A percentile compares a stretch with the other conserved stretches of the same genome.
Evolutionary conservation across 805 yeast species (phyloP).

Genomic region (Metschnikowia arizonensis): DNA sequence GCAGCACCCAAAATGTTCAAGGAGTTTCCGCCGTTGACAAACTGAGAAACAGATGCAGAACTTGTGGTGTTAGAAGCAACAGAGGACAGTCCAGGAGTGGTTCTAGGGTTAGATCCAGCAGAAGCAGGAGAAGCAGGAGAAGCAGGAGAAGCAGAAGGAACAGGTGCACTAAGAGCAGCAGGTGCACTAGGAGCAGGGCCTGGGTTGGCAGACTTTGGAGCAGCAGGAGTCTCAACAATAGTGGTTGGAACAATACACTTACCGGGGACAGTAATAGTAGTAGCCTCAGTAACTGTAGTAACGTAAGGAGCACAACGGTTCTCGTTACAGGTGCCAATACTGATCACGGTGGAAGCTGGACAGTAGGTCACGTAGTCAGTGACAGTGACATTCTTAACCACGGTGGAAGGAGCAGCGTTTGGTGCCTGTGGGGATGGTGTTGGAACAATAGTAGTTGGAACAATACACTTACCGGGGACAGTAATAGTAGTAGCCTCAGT

Average conservation of each 20-base stretch:
- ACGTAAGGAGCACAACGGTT: slow-evolving; percentile 23
- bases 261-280: slow-evolving; percentile 33
- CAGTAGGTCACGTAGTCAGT: slow-evolving; percentile 39
- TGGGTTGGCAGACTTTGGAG: not conserved
- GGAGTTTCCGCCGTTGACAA: slow-evolving; percentile 17
- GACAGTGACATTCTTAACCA: slow-evolving; percentile 19
- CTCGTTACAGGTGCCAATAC: slow-evolving; percentile 31
- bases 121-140: not conserved
- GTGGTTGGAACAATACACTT: slow-evolving; percentile 26
- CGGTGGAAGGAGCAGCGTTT: too few species aligned
- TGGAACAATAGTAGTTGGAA: slow-evolving; percentile 20
- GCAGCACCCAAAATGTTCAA: slow-evolving; percentile 9
- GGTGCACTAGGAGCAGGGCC: too few species aligned
- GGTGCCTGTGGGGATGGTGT: not conserved
- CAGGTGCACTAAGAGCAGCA: slow-evolving; percentile 12
- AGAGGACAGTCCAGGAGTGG: not conserved
- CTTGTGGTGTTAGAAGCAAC: too few species aligned
- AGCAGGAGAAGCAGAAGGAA: slow-evolving; percentile 13
- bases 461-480: slow-evolving; percentile 30
- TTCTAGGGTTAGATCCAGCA: not conserved
- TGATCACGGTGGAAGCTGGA: slow-evolving; percentile 32
- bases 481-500: slow-evolving; percentile 31
- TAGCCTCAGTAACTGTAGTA: slow-evolving; percentile 28
- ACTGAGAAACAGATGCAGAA: slow-evolving; percentile 29
- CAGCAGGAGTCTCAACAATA: slow-evolving; percentile 6